A percentile compares a stretch with the other conserved stretches of the same genome.
phyloP scores from a whole-genome alignment of 345 rosid genomes.

The Crucihimalaya himalaica region DNA sequence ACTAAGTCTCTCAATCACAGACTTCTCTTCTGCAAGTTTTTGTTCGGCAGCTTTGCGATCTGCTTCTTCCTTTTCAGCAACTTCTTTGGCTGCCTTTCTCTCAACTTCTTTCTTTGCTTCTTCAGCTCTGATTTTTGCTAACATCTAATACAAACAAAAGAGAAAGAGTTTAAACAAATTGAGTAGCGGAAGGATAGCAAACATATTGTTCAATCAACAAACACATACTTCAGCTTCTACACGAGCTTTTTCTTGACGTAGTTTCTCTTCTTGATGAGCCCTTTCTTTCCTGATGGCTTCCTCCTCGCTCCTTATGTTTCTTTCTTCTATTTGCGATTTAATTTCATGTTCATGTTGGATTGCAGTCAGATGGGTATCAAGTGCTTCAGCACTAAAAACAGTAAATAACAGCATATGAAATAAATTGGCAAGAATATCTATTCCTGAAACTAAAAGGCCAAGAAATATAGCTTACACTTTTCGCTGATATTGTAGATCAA shows the following conservation, averaged over 20 bases:
- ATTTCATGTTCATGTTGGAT: slow-evolving; percentile 79
- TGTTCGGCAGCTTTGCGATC: slow-evolving; percentile 41
- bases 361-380: slow-evolving; percentile 83
- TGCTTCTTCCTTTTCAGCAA: slow-evolving; percentile 59
- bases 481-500: slow-evolving; percentile 82
- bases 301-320: slow-evolving; percentile 82
- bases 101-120: slow-evolving; percentile 78
- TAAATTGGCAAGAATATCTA: background rate
- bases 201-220: background rate
- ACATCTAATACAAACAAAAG: slow-evolving; percentile 36
- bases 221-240: slow-evolving; percentile 84
- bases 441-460: slow-evolving; percentile 10
- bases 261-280: slow-evolving; percentile 75
- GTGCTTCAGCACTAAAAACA: slow-evolving; percentile 80
- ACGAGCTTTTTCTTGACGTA: slow-evolving; percentile 78
- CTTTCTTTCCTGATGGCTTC: slow-evolving; percentile 85
- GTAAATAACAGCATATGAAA: background rate
- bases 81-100: slow-evolving; percentile 65
- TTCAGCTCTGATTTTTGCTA: slow-evolving; percentile 72
- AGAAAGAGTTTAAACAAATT: background rate
- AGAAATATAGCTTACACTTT: slow-evolving; percentile 57
- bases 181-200: background rate
- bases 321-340: slow-evolving; percentile 89
- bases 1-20: slow-evolving; percentile 29
- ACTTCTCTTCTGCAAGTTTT: slow-evolving; percentile 36